Evolutionary conservation across 176 grass and related monocot genomes (phyloP), one percentile per base, ranked within the genome.

Genomic region (Ampelocalamus luodianensis): DNA sequence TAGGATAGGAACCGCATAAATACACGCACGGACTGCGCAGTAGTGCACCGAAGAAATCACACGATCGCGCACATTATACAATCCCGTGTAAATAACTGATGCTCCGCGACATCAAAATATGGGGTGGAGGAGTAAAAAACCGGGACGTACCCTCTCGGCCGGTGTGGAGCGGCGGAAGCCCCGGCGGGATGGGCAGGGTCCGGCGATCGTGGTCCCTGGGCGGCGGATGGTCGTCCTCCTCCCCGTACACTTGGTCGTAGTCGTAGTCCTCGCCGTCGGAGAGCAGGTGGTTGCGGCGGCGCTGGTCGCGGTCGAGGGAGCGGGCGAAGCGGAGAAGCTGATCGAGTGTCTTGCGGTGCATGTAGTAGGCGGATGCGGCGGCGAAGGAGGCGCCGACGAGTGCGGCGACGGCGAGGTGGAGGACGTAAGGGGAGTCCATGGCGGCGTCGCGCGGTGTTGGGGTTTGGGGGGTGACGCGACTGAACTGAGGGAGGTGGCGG

Each of bases 351-450:
- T 91, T 95, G 65, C 91, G 87, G 72, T 97, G 95, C 92, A 95
- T 87, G 89, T 95, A 97, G 85, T 91, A 95, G 82, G 95, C 92
- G n/a, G 95, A 95, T 5, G 90, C 83, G 34, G 93, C 93, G 23
- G 91, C 95, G 79, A 97, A 85, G 79, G 95, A 91, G 72, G 95
- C 95, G 89, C 95, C 95, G 38, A 97, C 79, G 48, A 97, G 90
- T 53, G 92, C 87, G 60, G 91, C 95, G 76, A 97, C 75, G 79
- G 93, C 95, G 11, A 97, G 91, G 67, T 97, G 92, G 67, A 97
- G 79, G 14, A 82, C 72, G 76, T 95, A 93, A 22, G 91, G 59
- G 69, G 91, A 86, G 65, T 93, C 95, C 95, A 97, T 97, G 48
- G 66, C 64, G 46, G 86, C n/a, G 75, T 16, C 17, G 27, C 17